Percentiles rank a stretch among this genome's conserved stretches.
phyloP scores from a whole-genome alignment of 2,329 filamentous ascomycete genomes.

The Dothideomycetes sp. region DNA sequence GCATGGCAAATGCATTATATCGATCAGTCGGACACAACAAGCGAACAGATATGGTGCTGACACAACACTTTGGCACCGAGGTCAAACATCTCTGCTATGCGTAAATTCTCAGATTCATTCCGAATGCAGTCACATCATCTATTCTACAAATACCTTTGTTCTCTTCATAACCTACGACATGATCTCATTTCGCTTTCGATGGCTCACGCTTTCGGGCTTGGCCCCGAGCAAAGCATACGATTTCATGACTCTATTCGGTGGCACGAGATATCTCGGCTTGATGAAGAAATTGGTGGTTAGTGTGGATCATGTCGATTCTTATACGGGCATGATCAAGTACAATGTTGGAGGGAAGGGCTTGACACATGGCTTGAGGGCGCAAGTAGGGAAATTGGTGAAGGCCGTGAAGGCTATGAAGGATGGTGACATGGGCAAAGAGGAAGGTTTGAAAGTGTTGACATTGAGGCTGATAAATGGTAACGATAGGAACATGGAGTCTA shows the following conservation, averaged over 20 bases:
- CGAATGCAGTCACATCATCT: constrained; percentile 38
- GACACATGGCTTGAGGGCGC: constrained; percentile 32
- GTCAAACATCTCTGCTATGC: constrained; percentile 31
- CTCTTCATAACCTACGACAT: constrained; percentile 35
- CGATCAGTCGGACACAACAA: constrained; percentile 1
- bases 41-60: constrained; percentile 1
- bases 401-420: constrained; percentile 25
- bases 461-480: constrained; percentile 21
- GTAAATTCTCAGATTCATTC: constrained; percentile 35
- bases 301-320: constrained; percentile 40
- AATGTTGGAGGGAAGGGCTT: constrained; percentile 39
- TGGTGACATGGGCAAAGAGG: constrained; percentile 18
- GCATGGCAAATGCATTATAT: not conserved
- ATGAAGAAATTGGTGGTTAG: constrained; percentile 36
- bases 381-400: constrained; percentile 34
- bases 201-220: constrained; percentile 31
- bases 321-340: constrained; percentile 44
- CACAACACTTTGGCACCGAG: constrained; percentile 33
- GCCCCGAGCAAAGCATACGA: constrained; percentile 31
- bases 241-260: constrained; percentile 36
- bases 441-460: constrained; percentile 7
- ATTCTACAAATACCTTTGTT: constrained; percentile 38
- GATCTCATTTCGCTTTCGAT: constrained; percentile 38
- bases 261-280: constrained; percentile 30
- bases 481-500: constrained; percentile 20